Evolutionary conservation across 768 basidiomycete species (phyloP).

Genomic region (Lentinula raphanica): DNA sequence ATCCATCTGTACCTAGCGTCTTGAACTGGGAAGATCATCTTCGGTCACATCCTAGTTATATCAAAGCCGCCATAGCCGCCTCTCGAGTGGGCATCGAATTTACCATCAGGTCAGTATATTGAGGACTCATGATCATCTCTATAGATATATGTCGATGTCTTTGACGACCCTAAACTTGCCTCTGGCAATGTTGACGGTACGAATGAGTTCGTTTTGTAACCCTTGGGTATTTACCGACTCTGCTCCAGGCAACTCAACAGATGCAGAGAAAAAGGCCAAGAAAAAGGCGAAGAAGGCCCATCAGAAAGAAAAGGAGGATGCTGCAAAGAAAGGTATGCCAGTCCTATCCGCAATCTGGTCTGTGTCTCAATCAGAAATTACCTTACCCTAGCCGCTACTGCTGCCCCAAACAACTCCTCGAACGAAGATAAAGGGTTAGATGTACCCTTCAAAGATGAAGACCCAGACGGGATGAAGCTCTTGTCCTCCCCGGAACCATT

Average conservation of each 20-base stretch:
- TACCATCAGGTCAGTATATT: slow-evolving; percentile 11
- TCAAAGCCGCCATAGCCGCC: slow-evolving; percentile 66
- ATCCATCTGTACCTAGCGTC: slow-evolving; percentile 44
- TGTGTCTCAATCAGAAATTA: slow-evolving; percentile 2
- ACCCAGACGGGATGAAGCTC: slow-evolving; percentile 76
- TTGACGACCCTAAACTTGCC: slow-evolving; percentile 66
- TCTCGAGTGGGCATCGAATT: slow-evolving; percentile 44
- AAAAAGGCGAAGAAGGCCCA: slow-evolving; percentile 87
- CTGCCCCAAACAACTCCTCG: slow-evolving; percentile 29
- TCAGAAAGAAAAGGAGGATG: slow-evolving; percentile 58
- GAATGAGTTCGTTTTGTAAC: slow-evolving; percentile 18
- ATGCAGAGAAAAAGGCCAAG: slow-evolving; percentile 74
- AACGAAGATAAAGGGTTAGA: slow-evolving; percentile 74
- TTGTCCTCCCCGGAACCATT: slow-evolving; percentile 59
- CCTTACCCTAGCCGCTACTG: slow-evolving; percentile 12
- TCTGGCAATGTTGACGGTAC: slow-evolving; percentile 32
- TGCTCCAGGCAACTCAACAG: slow-evolving; percentile 39
- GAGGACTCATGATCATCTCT: not conserved
- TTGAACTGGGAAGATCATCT: slow-evolving; percentile 79
- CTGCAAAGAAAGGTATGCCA: slow-evolving; percentile 58
- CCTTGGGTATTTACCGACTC: not conserved
- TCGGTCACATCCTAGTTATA: slow-evolving; percentile 71
- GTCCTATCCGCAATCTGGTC: slow-evolving; percentile 4
- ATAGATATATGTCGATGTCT: slow-evolving; percentile 69
- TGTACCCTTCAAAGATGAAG: slow-evolving; percentile 62